Percentiles rank a stretch among this genome's conserved stretches.
These are phyloP conservation scores for Trichoderma sp. DNA, from an alignment of 2,329 filamentous ascomycete species.

Conservation along the genomic window DNA sequence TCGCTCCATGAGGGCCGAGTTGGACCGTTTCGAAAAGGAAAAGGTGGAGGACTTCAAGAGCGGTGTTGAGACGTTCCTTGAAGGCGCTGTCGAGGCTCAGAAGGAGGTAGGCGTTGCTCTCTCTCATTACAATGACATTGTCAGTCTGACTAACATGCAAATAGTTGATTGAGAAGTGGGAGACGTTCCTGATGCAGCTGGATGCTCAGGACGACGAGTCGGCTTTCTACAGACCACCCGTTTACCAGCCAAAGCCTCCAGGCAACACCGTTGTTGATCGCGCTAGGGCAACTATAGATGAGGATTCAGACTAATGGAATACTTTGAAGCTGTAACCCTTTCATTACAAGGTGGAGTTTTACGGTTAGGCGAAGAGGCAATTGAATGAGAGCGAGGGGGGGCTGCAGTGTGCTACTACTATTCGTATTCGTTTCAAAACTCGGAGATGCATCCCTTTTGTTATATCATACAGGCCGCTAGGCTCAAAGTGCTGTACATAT, in stretches of 20 bases:
- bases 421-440: conserved; percentile 18
- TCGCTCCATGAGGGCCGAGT: conserved; percentile 80
- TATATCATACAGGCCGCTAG: conserved; percentile 38
- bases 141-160: conserved; percentile 24
- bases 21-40: conserved; percentile 92
- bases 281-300: conserved; percentile 56
- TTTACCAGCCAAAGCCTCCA: conserved; percentile 50
- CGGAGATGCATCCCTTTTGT: conserved; percentile 28
- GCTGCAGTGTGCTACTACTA: neutral
- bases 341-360: neutral
- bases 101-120: conserved; percentile 70
- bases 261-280: conserved; percentile 60
- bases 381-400: neutral
- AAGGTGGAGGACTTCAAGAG: conserved; percentile 99
- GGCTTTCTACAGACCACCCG: conserved; percentile 62
- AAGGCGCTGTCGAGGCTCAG: conserved; percentile 95
- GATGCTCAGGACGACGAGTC: conserved; percentile 87
- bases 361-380: neutral
- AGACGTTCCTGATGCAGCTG: conserved; percentile 94
- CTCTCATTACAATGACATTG: neutral
- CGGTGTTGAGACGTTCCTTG: conserved; percentile 93
- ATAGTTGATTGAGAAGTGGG: conserved; percentile 82
- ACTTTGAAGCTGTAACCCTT: neutral
- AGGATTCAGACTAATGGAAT: conserved; percentile 54
- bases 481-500: conserved; percentile 23